These are phyloP conservation scores for Yamadazyma takamatsuzukensis DNA, from an alignment of 805 yeast species.

Conservation along the genomic window DNA sequence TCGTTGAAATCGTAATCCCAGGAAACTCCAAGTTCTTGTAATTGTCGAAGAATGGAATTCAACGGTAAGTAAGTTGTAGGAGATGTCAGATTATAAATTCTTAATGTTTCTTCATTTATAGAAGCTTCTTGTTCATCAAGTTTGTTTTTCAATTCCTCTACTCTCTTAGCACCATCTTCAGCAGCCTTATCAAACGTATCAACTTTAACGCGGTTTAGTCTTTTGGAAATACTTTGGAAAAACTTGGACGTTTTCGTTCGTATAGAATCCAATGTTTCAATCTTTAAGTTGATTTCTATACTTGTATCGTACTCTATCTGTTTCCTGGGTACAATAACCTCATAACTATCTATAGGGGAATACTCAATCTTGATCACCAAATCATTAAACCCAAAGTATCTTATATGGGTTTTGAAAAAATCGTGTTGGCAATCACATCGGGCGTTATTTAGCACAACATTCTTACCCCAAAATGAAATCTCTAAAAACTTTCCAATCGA, in stretches of 20 bases:
- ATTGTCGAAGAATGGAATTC: constrained; percentile 62
- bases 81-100: constrained; percentile 50
- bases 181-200: constrained; percentile 68
- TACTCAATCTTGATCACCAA: constrained; percentile 77
- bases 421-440: constrained; percentile 68
- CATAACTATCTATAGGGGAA: constrained; percentile 69
- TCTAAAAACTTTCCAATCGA: constrained; percentile 94
- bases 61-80: constrained; percentile 68
- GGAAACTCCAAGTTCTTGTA: constrained; percentile 77
- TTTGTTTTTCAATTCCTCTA: constrained; percentile 54
- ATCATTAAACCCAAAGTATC: constrained; percentile 80
- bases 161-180: constrained; percentile 60
- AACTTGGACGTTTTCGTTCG: constrained; percentile 52
- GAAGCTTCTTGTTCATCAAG: constrained; percentile 49
- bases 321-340: constrained; percentile 72
- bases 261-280: constrained; percentile 56
- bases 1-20: constrained; percentile 85
- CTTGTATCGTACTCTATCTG: constrained; percentile 70
- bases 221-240: constrained; percentile 66
- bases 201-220: constrained; percentile 74
- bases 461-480: constrained; percentile 65
- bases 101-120: constrained; percentile 44
- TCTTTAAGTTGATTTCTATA: constrained; percentile 63
- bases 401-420: constrained; percentile 73
- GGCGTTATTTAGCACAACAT: constrained; percentile 18